phyloP scores from a whole-genome alignment of 805 yeast species.

The Jamesozyma rosinii region DNA sequence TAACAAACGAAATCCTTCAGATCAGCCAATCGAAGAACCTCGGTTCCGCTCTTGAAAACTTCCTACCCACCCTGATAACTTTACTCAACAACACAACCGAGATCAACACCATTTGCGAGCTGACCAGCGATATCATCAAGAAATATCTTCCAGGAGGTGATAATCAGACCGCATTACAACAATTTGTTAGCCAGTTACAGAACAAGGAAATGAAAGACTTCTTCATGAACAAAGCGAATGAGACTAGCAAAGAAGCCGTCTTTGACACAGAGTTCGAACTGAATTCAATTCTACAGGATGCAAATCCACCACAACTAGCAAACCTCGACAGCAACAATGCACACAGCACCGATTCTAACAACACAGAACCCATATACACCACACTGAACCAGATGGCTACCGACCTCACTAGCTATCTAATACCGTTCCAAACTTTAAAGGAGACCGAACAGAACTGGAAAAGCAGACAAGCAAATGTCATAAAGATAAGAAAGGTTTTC shows the following conservation, averaged over 20 bases:
- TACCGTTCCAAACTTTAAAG: slow-evolving; percentile 48
- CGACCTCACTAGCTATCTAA: slow-evolving; percentile 22
- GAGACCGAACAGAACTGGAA: slow-evolving; percentile 90
- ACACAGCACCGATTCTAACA: not conserved
- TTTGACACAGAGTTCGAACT: slow-evolving; percentile 21
- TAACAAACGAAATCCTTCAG: slow-evolving; percentile 22
- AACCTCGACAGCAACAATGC: not conserved
- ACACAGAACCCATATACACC: slow-evolving; percentile 1
- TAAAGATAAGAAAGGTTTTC: slow-evolving; percentile 41
- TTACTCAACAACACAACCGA: slow-evolving; percentile 23
- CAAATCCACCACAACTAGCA: slow-evolving; percentile 11
- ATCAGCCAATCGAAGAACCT: slow-evolving; percentile 24
- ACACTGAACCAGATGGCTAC: slow-evolving; percentile 10
- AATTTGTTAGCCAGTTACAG: not conserved
- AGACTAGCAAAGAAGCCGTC: not conserved
- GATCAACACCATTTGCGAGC: slow-evolving; percentile 19
- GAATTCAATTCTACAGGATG: slow-evolving; percentile 11
- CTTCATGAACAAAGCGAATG: not conserved
- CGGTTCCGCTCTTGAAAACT: slow-evolving; percentile 9
- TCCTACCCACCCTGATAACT: slow-evolving; percentile 28
- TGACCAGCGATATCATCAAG: slow-evolving; percentile 15
- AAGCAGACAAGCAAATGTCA: slow-evolving; percentile 52
- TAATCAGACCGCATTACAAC: not conserved
- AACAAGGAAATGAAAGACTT: not conserved
- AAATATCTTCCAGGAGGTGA: slow-evolving; percentile 1